Base-by-base conservation (phyloP, 2,329 filamentous ascomycete genomes). In the Pseudogymnoascus sp. region DNA sequence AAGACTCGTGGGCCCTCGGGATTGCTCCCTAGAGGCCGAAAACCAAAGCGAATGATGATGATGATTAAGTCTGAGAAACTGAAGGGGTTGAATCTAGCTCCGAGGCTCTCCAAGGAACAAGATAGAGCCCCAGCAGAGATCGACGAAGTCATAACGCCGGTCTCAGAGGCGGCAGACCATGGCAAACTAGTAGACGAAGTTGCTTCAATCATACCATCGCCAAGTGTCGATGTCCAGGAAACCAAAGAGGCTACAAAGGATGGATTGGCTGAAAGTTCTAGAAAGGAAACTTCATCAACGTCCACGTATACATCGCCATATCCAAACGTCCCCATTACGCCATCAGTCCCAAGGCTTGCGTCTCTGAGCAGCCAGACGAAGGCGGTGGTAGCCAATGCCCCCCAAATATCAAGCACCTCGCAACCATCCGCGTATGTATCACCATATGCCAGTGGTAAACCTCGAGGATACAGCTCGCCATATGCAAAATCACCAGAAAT, bases 1-100 rank as follows among this genome's bases (percentile, higher is more conserved):
- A 41, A 52, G 26, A 7, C 26, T 13, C 60, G 38, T 39, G 45
- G 45, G 9, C 45, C 45, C 5, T 52, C 45, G 13, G 34, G 55
- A 13, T 8, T 21, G n/a, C 58, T 23, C 12, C 34, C 19, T n/a
- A 61, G 52, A 34, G 59, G 59, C 7, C n/a, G 39, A 30, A 38
- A 37, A 15, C 33, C 39, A 39, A 59, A 59, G 28, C 57, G 58
- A 19, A 60, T 30, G 12, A 55, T 66, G 12, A 56, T 61, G 2
- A 60, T 65, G 3, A 66, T 66, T 62, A 65, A 63, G 39, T 63
- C 59, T 5, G 13, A 34, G 4, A 59, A 52, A 15, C 41, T 67
- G n/a, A 66, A 62, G 30, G 60, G 61, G 23, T 57, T 59, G 1
- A 15, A 62, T 9, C 60, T 59, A 56, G 55, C 63, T 2, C 28